These are phyloP conservation scores for Botrytis byssoidea DNA, from an alignment of 2,329 filamentous ascomycete genomes.

Conservation along the genomic window DNA sequence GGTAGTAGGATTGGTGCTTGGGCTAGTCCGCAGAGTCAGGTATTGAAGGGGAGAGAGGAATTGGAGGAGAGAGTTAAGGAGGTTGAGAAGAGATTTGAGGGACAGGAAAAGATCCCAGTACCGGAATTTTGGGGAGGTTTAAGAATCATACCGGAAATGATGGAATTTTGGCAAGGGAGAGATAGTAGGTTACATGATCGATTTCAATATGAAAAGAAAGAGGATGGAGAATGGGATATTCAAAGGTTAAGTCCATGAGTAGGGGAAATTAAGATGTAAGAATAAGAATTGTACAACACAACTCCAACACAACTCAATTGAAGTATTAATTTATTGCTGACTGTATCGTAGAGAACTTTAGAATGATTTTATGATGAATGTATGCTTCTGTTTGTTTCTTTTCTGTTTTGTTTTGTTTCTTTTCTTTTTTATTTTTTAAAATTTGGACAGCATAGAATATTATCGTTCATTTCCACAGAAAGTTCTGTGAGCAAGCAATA, in stretches of 20 bases:
- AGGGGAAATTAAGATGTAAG: neutral
- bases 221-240: slow-evolving; percentile 59
- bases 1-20: slow-evolving; percentile 87
- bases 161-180: slow-evolving; percentile 97
- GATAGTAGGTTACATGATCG: slow-evolving; percentile 89
- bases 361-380: neutral
- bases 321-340: neutral
- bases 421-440: no score
- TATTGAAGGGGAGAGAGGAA: slow-evolving; percentile 68
- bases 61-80: slow-evolving; percentile 77
- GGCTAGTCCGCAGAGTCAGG: slow-evolving; percentile 85
- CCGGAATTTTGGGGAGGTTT: slow-evolving; percentile 94
- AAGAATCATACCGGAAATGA: slow-evolving; percentile 76
- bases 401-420: no score
- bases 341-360: neutral
- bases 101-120: slow-evolving; percentile 76
- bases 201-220: slow-evolving; percentile 74
- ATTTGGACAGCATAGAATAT: neutral
- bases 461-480: neutral
- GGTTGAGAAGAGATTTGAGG: slow-evolving; percentile 72
- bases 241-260: slow-evolving; percentile 69
- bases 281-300: neutral
- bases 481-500: neutral
- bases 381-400: no score
- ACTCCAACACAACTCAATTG: neutral